phyloP scores from a whole-genome alignment of 2,329 filamentous ascomycete species.

The Colletotrichum tropicale region DNA sequence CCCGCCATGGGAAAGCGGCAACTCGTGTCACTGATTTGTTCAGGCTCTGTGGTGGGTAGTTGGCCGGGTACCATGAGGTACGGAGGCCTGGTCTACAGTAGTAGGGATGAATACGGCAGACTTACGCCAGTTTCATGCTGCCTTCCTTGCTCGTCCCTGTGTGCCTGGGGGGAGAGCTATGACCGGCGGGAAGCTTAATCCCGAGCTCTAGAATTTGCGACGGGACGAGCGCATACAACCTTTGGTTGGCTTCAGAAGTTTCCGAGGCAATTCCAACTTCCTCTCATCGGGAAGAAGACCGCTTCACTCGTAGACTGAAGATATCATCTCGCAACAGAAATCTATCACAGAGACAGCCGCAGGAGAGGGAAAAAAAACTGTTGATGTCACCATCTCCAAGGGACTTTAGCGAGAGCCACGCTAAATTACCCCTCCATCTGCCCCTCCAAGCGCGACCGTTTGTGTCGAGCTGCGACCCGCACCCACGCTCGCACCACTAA shows the following conservation, averaged over 20 bases:
- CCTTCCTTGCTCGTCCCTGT: neutral
- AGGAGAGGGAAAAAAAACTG: neutral
- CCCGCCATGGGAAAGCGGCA: constrained; percentile 6
- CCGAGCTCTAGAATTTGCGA: neutral
- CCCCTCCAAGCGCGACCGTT: neutral
- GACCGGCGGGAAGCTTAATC: constrained; percentile 3
- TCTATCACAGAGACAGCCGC: neutral
- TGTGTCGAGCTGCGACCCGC: neutral
- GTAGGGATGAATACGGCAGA: neutral
- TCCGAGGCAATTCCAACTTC: neutral
- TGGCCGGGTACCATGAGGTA: neutral
- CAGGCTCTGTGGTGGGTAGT: neutral
- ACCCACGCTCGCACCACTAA: neutral
- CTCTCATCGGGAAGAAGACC: neutral
- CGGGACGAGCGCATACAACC: neutral
- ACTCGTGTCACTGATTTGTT: constrained; percentile 3
- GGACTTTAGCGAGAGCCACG: neutral
- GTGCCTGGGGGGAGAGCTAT: neutral
- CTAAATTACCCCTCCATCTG: constrained; percentile 14
- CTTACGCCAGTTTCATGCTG: neutral
- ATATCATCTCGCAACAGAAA: neutral
- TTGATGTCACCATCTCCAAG: constrained; percentile 1
- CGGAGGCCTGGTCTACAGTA: neutral
- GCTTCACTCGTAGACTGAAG: neutral
- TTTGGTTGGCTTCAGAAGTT: neutral